Percentiles rank a stretch among this genome's conserved stretches.
These are phyloP conservation scores for Calonectria crousiana DNA, from an alignment of 2,329 filamentous ascomycete species.

Conservation along the genomic window DNA sequence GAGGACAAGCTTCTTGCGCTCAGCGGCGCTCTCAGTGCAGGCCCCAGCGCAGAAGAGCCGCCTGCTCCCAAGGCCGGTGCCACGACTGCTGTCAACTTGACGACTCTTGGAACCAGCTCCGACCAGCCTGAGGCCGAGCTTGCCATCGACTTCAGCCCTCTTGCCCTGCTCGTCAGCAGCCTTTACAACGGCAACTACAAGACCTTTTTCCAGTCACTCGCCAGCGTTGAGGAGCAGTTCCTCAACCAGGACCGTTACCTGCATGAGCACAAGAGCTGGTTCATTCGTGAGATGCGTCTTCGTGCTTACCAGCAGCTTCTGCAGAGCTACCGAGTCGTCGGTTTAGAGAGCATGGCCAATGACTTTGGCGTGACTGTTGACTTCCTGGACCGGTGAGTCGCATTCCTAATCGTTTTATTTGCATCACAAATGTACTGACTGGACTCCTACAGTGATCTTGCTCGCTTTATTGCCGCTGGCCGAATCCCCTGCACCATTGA, in stretches of 20 bases:
- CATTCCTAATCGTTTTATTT: neutral
- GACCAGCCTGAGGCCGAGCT: slow-evolving; percentile 84
- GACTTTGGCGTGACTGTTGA: slow-evolving; percentile 98
- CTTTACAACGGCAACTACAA: slow-evolving; percentile 96
- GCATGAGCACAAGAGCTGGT: slow-evolving; percentile 96
- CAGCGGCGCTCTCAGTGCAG: slow-evolving; percentile 83
- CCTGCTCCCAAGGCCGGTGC: slow-evolving; percentile 68
- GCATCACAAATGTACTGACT: slow-evolving; percentile 13
- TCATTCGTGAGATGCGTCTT: slow-evolving; percentile 97
- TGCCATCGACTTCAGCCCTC: slow-evolving; percentile 87
- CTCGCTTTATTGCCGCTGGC: slow-evolving; percentile 95
- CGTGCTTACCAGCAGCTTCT: slow-evolving; percentile 96
- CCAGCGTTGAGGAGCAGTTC: slow-evolving; percentile 92
- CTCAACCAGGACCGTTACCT: slow-evolving; percentile 94
- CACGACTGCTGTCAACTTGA: slow-evolving; percentile 86
- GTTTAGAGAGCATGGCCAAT: slow-evolving; percentile 95
- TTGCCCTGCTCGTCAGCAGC: slow-evolving; percentile 89
- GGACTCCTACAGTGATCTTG: slow-evolving; percentile 77
- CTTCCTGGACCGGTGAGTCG: slow-evolving; percentile 88
- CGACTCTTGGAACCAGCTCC: slow-evolving; percentile 78
- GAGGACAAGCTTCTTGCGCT: slow-evolving; percentile 90
- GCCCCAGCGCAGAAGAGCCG: slow-evolving; percentile 83
- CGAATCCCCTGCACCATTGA: slow-evolving; percentile 98
- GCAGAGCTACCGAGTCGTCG: slow-evolving; percentile 96
- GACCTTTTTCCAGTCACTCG: slow-evolving; percentile 91